Conservation (phyloP, 31 red algal genomes). For the Asparagopsis taxiformis region DNA sequence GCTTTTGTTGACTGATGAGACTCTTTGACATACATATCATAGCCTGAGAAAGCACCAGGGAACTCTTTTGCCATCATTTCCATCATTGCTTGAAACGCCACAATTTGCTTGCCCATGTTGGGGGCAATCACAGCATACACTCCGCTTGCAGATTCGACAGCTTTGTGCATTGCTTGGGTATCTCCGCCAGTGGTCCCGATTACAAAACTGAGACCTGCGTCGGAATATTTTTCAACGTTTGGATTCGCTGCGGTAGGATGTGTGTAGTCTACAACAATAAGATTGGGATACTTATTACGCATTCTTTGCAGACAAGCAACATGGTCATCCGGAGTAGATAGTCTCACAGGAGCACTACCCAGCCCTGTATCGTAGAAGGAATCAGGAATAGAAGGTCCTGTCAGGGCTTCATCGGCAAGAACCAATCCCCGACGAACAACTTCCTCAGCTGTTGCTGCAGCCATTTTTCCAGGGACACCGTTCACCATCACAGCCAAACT, state of each 20-base stretch:
- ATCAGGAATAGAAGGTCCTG: constrained; percentile 29
- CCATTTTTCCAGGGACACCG: constrained; percentile 96
- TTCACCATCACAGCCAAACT: constrained; percentile 87
- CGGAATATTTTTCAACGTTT: constrained; percentile 77
- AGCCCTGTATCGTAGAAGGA: neutral
- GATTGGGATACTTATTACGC: constrained; percentile 39
- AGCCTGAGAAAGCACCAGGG: constrained; percentile 78
- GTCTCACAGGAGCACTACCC: constrained; percentile 16
- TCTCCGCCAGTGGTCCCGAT: constrained; percentile 98
- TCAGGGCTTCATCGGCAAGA: constrained; percentile 60
- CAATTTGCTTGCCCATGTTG: constrained; percentile 99
- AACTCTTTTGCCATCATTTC: constrained; percentile 80
- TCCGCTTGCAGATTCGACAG: constrained; percentile 17
- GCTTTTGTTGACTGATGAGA: constrained; percentile 92
- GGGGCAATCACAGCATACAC: constrained; percentile 94
- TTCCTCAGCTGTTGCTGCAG: constrained; percentile 75
- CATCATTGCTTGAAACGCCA: constrained; percentile 94
- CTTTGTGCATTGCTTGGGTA: constrained; percentile 23
- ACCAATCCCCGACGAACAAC: constrained; percentile 49
- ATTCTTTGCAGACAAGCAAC: constrained; percentile 39
- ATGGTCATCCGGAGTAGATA: constrained; percentile 63
- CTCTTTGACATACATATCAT: constrained; percentile 83
- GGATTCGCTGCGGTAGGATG: constrained; percentile 83
- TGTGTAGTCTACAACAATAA: constrained; percentile 93
- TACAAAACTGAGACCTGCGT: constrained; percentile 68